Evolutionary conservation across 169 alveolate genomes (phyloP).

Genomic region (Amoebophrya sp.): DNA sequence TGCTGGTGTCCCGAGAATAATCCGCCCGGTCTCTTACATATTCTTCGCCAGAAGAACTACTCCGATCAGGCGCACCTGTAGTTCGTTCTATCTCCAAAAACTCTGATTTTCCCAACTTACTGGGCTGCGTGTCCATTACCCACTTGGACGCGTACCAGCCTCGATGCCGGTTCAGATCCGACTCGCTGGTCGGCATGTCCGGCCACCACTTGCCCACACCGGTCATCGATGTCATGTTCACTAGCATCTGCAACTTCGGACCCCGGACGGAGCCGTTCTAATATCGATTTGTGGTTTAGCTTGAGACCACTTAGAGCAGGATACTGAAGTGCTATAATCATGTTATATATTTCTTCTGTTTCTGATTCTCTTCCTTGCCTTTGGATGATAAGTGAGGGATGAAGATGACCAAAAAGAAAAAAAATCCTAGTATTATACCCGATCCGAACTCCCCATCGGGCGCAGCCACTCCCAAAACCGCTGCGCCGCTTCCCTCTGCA

Average conservation of each 20-base stretch:
- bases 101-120: no score
- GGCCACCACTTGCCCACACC: background rate
- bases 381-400: no score
- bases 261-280: background rate
- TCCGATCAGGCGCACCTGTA: no score
- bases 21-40: no score
- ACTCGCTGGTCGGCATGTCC: background rate
- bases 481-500: constrained; percentile 14
- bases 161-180: background rate
- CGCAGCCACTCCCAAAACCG: background rate
- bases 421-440: background rate
- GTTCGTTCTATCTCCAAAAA: background rate
- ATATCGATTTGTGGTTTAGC: no score
- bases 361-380: no score
- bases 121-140: background rate
- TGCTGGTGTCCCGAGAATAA: background rate
- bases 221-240: background rate
- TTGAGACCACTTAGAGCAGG: no score
- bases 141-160: background rate
- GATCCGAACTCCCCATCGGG: background rate
- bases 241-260: background rate
- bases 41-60: no score
- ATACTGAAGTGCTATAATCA: no score
- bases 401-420: no score
- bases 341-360: no score